Evolutionary conservation across 176 grass and related monocot species (phyloP).

Genomic region (Saccharum officinarum): DNA sequence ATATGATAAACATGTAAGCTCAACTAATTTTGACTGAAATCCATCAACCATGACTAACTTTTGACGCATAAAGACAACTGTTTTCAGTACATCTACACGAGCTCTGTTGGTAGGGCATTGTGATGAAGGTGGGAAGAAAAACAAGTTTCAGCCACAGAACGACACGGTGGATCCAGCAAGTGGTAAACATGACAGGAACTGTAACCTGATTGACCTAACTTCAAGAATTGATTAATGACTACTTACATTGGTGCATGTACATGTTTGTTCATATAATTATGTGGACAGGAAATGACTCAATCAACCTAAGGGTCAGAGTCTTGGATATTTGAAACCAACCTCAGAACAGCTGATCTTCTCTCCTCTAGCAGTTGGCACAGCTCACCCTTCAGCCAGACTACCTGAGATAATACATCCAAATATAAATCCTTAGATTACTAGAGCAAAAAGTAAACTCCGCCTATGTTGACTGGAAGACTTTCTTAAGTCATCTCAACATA

Average conservation of each 20-base stretch:
- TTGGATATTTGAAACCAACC: constrained; percentile 59
- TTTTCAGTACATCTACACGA: constrained; percentile 19
- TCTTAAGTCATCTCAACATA: too few species aligned
- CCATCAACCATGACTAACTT: background rate
- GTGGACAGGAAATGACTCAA: constrained; percentile 20
- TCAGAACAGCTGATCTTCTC: constrained; percentile 85
- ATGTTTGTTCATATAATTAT: background rate
- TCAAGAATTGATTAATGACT: constrained; percentile 6
- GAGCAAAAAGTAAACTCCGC: too few species aligned
- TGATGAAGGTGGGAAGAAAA: background rate
- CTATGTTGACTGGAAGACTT: too few species aligned
- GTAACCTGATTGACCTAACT: background rate
- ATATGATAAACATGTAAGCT: background rate
- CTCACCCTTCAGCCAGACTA: constrained; percentile 89
- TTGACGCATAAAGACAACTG: background rate
- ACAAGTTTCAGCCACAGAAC: background rate
- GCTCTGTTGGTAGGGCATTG: background rate
- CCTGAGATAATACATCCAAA: constrained; percentile 46
- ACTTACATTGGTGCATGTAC: background rate
- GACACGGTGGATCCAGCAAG: background rate
- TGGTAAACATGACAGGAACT: constrained; percentile 11
- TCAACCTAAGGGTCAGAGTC: background rate
- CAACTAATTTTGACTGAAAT: constrained; percentile 7
- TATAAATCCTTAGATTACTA: background rate
- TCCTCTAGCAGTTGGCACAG: constrained; percentile 88